These are phyloP conservation scores for Extremus antarcticus DNA, from an alignment of 495 filamentous ascomycete species.

Conservation along the genomic window DNA sequence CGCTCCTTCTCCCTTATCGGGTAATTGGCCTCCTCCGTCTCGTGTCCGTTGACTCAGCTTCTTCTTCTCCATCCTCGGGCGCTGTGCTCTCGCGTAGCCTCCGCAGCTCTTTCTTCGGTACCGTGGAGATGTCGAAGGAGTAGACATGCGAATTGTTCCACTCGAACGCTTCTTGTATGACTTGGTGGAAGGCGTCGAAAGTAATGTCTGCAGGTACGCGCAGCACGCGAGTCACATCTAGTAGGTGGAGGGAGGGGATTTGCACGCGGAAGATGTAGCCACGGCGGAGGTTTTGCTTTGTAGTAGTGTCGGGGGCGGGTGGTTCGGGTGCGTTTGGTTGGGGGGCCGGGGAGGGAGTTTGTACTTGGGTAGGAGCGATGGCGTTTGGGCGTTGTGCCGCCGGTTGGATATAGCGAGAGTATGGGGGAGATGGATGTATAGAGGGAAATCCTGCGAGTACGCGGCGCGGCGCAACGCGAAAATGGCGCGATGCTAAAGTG, in stretches of 20 bases:
- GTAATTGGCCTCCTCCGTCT: background rate
- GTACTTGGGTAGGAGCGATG: background rate
- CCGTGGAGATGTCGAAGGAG: background rate
- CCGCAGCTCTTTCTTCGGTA: background rate
- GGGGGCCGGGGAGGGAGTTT: background rate
- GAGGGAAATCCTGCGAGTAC: too few relatives aligned
- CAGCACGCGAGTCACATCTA: background rate
- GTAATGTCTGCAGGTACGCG: background rate
- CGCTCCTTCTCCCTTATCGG: background rate
- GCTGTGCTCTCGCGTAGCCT: background rate
- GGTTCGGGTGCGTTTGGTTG: background rate
- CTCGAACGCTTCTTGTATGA: background rate
- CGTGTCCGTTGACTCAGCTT: background rate
- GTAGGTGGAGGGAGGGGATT: background rate
- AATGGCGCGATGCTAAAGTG: too few relatives aligned
- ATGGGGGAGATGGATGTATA: too few relatives aligned
- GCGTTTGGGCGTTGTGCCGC: background rate
- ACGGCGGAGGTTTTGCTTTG: background rate
- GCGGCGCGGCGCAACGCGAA: too few relatives aligned
- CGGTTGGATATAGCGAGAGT: too few relatives aligned
- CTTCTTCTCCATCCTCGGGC: background rate
- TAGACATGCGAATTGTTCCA: background rate
- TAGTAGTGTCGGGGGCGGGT: background rate
- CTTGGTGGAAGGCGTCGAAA: background rate
- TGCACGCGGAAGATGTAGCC: background rate